Evolutionary conservation across 2,329 filamentous ascomycete genomes (phyloP).

Genomic region (Sporothrix sp.): DNA sequence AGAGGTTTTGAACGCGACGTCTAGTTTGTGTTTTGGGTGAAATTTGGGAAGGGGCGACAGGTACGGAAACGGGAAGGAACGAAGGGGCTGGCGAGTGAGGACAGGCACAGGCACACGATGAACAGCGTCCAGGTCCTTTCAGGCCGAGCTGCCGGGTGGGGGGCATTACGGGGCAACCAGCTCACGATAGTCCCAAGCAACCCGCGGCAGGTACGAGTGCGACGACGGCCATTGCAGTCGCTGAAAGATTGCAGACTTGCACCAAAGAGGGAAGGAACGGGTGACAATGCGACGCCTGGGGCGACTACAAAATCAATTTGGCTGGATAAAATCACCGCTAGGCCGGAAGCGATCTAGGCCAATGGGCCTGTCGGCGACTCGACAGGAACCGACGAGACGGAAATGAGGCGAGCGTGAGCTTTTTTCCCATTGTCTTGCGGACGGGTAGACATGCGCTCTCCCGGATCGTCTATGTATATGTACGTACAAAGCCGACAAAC

Average conservation of each 20-base stretch:
- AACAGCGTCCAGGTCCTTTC: constrained; percentile 7
- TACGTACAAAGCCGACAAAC: no score
- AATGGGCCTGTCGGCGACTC: neutral
- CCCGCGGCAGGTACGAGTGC: constrained; percentile 7
- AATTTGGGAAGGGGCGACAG: constrained; percentile 13
- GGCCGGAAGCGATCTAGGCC: constrained; percentile 1
- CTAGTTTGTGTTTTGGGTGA: constrained; percentile 1
- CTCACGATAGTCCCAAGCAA: constrained; percentile 5
- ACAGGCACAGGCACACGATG: neutral
- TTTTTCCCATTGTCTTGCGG: no score
- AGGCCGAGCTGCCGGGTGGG: constrained; percentile 10
- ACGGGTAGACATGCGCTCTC: no score
- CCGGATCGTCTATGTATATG: no score
- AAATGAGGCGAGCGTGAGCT: no score
- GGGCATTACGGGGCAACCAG: constrained; percentile 13
- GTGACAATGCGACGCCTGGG: neutral
- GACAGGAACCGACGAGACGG: neutral
- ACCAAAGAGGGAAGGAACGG: constrained; percentile 5
- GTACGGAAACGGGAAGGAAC: constrained; percentile 4
- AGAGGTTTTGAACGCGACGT: constrained; percentile 4
- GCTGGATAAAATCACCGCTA: constrained; percentile 8
- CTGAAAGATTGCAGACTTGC: constrained; percentile 1
- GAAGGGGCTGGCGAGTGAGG: constrained; percentile 6
- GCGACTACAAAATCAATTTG: constrained; percentile 1
- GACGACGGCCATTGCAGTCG: neutral